Base-by-base conservation (phyloP, 345 rosid species). In the Bruguiera gymnorhiza region DNA sequence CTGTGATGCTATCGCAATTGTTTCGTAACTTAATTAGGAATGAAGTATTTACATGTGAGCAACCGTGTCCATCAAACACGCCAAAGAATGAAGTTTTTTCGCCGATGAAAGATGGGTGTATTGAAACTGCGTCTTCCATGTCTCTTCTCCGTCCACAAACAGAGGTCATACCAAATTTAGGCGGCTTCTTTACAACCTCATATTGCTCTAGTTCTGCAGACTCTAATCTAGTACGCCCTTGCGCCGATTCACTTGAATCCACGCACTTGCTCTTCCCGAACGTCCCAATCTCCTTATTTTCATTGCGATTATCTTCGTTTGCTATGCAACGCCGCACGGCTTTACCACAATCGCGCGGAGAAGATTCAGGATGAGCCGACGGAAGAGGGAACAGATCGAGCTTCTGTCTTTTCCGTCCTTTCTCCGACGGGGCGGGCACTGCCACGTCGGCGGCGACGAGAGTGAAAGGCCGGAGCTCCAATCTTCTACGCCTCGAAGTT, bases 61-160 rank as follows among this genome's bases (percentile, higher is more conserved):
- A 95, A 56, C 99, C 99, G 75, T 95, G 99, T 39, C 99, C 99
- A 60, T 95, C 99, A 36, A 85, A 95, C 1, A 95, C 92, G 26
- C 94, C 98, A 67, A 80, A 95, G 63, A 90, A 87, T 0, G 73
- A 77, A 2, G 76, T 27, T 65, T 68, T 64, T 18, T 16, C 51
- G 8, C 53, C 6, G 19, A 67, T 11, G 15, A 92, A 76, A 3
- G 77, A 76, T 4, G 89, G 78, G 27, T 80, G 88, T 10, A 88
- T 67, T 0, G 97, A 85, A 1, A 95, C 94, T 3, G 98, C 87
- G 65, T 95, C 99, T 79, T 95, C 99, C 99, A 95, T 95, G 39
- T 92, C 98, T 53, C 99, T 62, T 70, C 99, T 79, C 65, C 97
- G 77, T 1, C 99, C 99, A 57, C 99, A 92, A 43, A 95, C 86